These are phyloP conservation scores for Blastocystis hominis DNA, from an alignment of 352 stramenopile genomes.

Conservation along the genomic window DNA sequence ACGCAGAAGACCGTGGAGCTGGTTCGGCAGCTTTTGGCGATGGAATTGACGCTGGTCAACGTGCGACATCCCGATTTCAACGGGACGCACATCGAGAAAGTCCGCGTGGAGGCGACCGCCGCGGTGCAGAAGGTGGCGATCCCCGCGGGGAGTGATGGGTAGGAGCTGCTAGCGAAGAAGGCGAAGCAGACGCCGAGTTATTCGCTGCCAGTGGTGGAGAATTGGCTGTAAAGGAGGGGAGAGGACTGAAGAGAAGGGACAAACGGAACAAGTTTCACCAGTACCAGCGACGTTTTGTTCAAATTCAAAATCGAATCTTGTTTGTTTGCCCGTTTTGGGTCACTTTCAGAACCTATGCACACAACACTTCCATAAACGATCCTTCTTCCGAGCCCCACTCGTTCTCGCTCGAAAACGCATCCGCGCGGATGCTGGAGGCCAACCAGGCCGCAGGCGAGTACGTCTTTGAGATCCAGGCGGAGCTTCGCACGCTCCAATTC, in stretches of 20 bases:
- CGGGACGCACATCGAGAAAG: constrained; percentile 1
- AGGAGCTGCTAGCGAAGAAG: not conserved
- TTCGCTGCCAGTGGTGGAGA: not conserved
- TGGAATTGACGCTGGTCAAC: constrained; percentile 98
- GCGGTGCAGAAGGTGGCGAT: not conserved
- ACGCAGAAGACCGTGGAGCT: constrained; percentile 73
- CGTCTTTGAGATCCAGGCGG: not conserved
- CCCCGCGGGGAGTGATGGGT: not conserved
- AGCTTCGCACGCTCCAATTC: not conserved
- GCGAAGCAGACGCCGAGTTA: not conserved
- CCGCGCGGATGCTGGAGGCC: not conserved
- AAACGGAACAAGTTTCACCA: constrained; percentile 33
- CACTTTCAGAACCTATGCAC: not conserved
- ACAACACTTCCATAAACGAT: constrained; percentile 2
- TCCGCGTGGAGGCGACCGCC: not conserved
- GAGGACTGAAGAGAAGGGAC: not conserved
- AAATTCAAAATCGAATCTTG: constrained; percentile 23
- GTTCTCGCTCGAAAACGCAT: not conserved
- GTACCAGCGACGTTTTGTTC: constrained; percentile 4
- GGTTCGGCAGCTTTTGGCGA: constrained; percentile 94
- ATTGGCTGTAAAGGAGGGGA: not conserved
- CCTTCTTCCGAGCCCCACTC: not conserved
- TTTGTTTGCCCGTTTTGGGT: constrained; percentile 12
- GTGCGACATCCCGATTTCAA: constrained; percentile 84
- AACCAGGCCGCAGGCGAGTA: not conserved